These are phyloP conservation scores for bread wheat (Triticum aestivum) DNA, from an alignment of 176 grass and related monocot species.

Conservation along the genomic window DNA sequence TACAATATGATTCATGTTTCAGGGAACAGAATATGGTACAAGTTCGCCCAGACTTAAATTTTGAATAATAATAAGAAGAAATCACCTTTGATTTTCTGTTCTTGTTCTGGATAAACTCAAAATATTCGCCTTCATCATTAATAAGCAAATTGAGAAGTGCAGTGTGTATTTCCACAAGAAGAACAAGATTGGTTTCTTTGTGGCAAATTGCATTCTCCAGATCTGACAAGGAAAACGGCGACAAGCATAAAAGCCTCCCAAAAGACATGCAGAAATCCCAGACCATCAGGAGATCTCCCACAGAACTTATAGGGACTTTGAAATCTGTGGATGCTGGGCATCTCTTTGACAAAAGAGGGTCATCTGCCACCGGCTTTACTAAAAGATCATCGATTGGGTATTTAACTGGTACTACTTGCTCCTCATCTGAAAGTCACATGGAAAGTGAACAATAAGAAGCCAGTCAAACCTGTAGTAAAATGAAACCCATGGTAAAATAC, in stretches of 20 bases:
- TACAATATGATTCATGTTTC: slow-evolving; percentile 8
- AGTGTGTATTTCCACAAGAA: slow-evolving; percentile 72
- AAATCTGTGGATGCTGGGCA: slow-evolving; percentile 59
- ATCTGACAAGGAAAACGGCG: slow-evolving; percentile 78
- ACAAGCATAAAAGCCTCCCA: slow-evolving; percentile 64
- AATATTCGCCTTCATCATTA: slow-evolving; percentile 70
- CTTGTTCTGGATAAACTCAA: slow-evolving; percentile 49
- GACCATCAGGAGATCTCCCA: slow-evolving; percentile 81
- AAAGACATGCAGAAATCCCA: slow-evolving; percentile 87
- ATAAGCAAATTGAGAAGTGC: slow-evolving; percentile 71
- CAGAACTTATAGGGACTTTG: slow-evolving; percentile 67
- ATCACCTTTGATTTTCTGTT: slow-evolving; percentile 70
- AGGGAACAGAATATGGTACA: neutral
- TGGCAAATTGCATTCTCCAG: slow-evolving; percentile 85
- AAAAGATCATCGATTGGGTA: slow-evolving; percentile 94
- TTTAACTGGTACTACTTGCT: slow-evolving; percentile 33
- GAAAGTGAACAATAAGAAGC: slow-evolving; percentile 28
- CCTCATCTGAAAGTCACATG: slow-evolving; percentile 47
- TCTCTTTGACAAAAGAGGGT: slow-evolving; percentile 52
- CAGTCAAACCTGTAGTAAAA: neutral
- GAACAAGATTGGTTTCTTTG: slow-evolving; percentile 73
- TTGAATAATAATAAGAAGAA: slow-evolving; percentile 12
- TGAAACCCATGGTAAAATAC: slow-evolving; percentile 21
- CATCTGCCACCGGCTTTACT: slow-evolving; percentile 50
- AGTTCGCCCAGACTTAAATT: neutral